These are phyloP conservation scores for Rutstroemia sp. DNA, from an alignment of 2,329 filamentous ascomycete genomes.

Conservation along the genomic window DNA sequence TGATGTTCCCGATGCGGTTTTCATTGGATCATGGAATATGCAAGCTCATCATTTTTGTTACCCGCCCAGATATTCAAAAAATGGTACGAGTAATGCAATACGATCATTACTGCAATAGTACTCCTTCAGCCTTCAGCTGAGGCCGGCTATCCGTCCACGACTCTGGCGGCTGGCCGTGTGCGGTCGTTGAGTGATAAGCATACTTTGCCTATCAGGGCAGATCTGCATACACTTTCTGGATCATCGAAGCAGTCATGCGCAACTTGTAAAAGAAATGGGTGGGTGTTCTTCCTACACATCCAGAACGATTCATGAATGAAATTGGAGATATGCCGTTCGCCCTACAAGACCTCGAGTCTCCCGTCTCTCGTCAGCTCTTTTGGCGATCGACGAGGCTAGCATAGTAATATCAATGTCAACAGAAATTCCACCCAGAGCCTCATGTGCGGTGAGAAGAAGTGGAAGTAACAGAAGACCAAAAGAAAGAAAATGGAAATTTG, in stretches of 20 bases:
- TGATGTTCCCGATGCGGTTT: not conserved
- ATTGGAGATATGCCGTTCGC: conserved; percentile 4
- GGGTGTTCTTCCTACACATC: not conserved
- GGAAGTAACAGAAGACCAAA: not conserved
- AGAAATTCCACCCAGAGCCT: not conserved
- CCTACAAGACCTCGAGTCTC: not conserved
- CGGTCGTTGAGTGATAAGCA: not conserved
- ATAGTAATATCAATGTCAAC: not conserved
- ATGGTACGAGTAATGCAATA: conserved; percentile 2
- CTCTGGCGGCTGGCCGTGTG: not conserved
- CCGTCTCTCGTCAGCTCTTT: not conserved
- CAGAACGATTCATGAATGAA: not conserved
- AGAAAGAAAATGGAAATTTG: not conserved
- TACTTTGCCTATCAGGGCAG: not conserved
- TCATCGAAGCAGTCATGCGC: conserved; percentile 8
- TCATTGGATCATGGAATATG: not conserved
- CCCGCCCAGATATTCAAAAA: too few relatives aligned
- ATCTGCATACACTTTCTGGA: conserved; percentile 5
- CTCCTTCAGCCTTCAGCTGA: conserved; percentile 1
- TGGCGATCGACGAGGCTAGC: too few relatives aligned
- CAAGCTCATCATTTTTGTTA: not conserved
- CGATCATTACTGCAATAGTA: not conserved
- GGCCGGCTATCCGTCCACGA: conserved; percentile 1
- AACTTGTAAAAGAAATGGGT: not conserved
- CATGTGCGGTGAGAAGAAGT: not conserved